Base-by-base conservation (phyloP, 176 grass and related monocot genomes). In the Triticum urartu region DNA sequence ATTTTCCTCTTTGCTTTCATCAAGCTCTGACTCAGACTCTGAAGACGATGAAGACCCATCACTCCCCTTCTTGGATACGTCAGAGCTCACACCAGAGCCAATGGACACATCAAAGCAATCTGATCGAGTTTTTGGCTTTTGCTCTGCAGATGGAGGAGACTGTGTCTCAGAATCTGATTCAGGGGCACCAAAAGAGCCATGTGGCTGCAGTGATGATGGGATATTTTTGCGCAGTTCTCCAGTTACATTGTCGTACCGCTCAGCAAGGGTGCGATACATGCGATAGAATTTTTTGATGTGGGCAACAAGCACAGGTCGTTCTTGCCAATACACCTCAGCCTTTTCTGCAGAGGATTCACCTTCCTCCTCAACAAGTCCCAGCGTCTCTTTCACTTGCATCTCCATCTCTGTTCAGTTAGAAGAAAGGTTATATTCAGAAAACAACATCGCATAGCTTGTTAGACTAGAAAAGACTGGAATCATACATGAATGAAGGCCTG, bases 321-420 rank as follows among this genome's bases (percentile, higher is more conserved):
- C 82, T 81, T 93, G 50, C 35, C 89, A 86, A 77, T 90, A 92
- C 77, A 72, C 80, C 70, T 92, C 93, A 38, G 92, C 92, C 39
- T 94, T 98, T 86, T 95, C 91, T 73, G 87, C 86, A 92, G 91
- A 91, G 11, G 86, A 93, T 77, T 92, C 97, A 6, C 85, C 92
- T 79, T 90, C 93, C 58, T 91, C 91, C 77, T 91, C 87, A 43
- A 95, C 88, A 36, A 92, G 63, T 69, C 59, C 85, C 75, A 98
- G 48, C 87, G 90, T 92, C 76, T 98, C 88, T 84, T 94, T 92
- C 56, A 95, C 89, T 86, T 91, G 87, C 56, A 86, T 94, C 78
- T 98, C 97, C 90, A 98, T 95, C 62, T 92, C 94, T 98, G 82
- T 75, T 79, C 47, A 87, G 60, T 86, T 61, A 78, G 32, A 79